Evolutionary conservation across 768 basidiomycete genomes (phyloP), one percentile per base, ranked within the genome.

Genomic region (Termitomyces eurrhizus): DNA sequence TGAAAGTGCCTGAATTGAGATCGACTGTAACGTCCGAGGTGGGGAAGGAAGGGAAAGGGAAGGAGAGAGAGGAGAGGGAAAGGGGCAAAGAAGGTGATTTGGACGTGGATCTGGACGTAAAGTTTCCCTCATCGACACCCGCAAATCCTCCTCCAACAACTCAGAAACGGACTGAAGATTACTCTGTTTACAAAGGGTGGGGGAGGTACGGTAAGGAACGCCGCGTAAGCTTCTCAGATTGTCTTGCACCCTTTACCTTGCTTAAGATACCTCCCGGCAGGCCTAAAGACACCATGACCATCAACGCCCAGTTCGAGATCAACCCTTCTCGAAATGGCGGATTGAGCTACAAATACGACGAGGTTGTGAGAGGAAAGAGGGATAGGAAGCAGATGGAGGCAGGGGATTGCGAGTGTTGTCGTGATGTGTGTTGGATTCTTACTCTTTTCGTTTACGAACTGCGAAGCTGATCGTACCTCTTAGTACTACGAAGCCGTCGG

Each of bases 401-500:
- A 4, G 84, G 80, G 2, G 91, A 93, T 63, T 96, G 93, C 69
- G 90, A 91, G 63, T 88, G 87, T 61, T 96, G 94, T 70, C 83
- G 78, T 44, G 88, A 87, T 52, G 93, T 92, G 67, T 60, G 83
- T 67, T 16, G 2, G n/a, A 4, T 6, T 6, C 44, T 18, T 45
- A 24, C 49, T 36, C 13, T 16, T 18, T n/a, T 33, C 37, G 24
- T 52, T 39, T 8, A 6, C 39, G 13, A 44, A 41, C 18, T 45
- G 16, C 7, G 21, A 26, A 41, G 26, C 29, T 58, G 18, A 37
- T 44, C 7, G 14, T 42, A 42, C 3, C n/a, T 0, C 60, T 29
- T 62, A 94, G 93, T 95, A 93, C 66, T 93, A 95, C 68, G 80
- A 86, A 60, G 86, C 83, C 0, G 74, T 95, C 14, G 91, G 89